Conservation (phyloP, 345 rosid genomes). For the Eucalyptus viminalis region DNA sequence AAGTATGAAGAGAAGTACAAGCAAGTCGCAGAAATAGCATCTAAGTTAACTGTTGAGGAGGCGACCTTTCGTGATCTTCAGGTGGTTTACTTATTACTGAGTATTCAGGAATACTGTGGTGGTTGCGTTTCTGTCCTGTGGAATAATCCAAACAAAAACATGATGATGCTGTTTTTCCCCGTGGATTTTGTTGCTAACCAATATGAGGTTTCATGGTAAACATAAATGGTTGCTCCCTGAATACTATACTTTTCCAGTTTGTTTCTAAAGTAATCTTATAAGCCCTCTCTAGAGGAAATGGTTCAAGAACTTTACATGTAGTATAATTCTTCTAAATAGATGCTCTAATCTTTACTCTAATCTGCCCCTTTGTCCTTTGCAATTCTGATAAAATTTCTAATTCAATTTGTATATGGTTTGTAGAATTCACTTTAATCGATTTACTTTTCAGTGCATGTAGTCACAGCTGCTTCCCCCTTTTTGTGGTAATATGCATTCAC, state of each 20-base stretch:
- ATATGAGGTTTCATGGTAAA: neutral
- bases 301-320: neutral
- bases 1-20: conserved; percentile 97
- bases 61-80: conserved; percentile 89
- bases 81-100: conserved; percentile 22
- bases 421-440: neutral
- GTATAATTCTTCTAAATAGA: neutral
- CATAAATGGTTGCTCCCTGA: neutral
- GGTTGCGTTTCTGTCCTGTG: neutral
- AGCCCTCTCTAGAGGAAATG: neutral
- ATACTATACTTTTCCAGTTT: neutral
- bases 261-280: neutral
- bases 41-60: conserved; percentile 90
- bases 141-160: neutral
- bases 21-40: conserved; percentile 92
- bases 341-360: neutral
- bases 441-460: neutral
- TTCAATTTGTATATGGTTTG: neutral
- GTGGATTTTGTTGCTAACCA: neutral
- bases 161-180: neutral
- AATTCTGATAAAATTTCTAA: neutral
- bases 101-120: neutral
- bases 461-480: neutral
- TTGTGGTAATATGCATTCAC: neutral
- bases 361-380: neutral